Evolutionary conservation across 768 basidiomycete genomes (phyloP), one percentile per base, ranked within the genome.

Genomic region (Piloderma croceum): DNA sequence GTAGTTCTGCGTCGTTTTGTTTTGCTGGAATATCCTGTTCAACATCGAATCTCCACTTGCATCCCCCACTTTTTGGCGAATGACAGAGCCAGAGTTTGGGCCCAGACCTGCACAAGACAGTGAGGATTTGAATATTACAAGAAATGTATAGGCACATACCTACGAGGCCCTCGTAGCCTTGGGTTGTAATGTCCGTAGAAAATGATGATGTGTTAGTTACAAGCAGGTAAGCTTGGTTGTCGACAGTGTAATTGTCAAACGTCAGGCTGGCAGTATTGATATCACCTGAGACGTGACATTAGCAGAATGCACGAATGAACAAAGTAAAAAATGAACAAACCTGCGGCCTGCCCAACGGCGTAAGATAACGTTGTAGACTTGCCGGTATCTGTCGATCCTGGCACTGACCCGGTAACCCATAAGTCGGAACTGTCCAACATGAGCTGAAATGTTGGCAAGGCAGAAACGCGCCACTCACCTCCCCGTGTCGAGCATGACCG

Each of bases 141-240:
- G 79, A 82, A 19, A 72, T 60, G 62, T 84, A 84, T 22, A 84
- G 85, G n/a, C 86, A 86, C 13, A 89, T 72, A 18, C 86, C 86
- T 21, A 89, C 64, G 15, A 89, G 74, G 29, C 86, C 86, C 42
- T 79, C 72, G 48, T 77, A 83, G 0, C 78, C 81, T 52, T 83
- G 74, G 3, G 69, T 36, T 24, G 70, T 60, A 52, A 83, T 77
- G 49, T 84, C 61, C 12, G 71, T 59, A 4, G 81, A 75, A 57
- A 89, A 86, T 7, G 73, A 67, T 32, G 74, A 76, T 4, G 79
- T 76, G 49, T 86, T 69, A 2, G 65, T 52, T 24, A 85, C 84
- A 20, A 79, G 67, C 27, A 87, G 61, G 54, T 78, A 84, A 6
- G 81, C 81, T 55, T 88, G 86, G 43, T 80, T 64, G 17, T 68